phyloP scores from a whole-genome alignment of 1,284 basidiomycete genomes.

The Fomitopsis schrenkii region DNA sequence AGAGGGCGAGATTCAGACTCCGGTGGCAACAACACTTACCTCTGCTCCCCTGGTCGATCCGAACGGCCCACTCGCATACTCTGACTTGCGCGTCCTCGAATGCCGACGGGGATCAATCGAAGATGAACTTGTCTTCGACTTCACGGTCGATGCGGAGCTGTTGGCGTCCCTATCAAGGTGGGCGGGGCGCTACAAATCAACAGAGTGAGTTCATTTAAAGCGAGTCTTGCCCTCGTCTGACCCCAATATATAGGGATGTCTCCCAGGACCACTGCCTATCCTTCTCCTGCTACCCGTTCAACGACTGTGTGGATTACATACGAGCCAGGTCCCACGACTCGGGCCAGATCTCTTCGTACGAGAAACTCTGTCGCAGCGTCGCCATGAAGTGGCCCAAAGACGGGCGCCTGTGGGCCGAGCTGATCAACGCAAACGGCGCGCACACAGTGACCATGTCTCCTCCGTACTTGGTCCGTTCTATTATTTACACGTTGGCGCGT shows the following conservation, averaged over 20 bases:
- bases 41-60: background rate
- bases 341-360: background rate
- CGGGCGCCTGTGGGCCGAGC: conserved; percentile 4
- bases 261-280: conserved; percentile 1
- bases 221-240: background rate
- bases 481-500: background rate
- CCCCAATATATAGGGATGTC: background rate
- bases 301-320: background rate
- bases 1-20: background rate
- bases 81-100: background rate
- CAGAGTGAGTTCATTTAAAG: background rate
- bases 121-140: background rate
- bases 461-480: conserved; percentile 5
- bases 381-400: conserved; percentile 6
- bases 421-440: background rate
- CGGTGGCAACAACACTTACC: background rate
- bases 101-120: background rate
- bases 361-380: background rate
- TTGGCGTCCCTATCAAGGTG: background rate
- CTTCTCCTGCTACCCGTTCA: conserved; percentile 3
- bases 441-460: conserved; percentile 4
- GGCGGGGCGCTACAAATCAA: background rate
- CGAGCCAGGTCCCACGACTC: background rate
- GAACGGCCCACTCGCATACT: background rate
- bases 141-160: background rate